Evolutionary conservation across 202 grass and related monocot genomes (phyloP).

Genomic region (Bolboschoenoplectus hybrid): DNA sequence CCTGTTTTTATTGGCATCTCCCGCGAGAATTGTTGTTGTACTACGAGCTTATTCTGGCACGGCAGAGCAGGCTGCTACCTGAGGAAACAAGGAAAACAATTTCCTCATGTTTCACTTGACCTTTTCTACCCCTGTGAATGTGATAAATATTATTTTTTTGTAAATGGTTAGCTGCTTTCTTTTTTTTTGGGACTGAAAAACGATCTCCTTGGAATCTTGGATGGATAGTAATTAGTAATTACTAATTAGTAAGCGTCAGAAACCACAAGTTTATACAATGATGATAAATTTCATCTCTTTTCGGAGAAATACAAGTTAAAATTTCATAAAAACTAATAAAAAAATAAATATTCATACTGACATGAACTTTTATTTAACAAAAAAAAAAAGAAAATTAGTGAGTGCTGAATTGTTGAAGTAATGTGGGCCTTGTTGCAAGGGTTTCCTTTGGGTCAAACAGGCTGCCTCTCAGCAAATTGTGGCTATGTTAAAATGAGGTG

Average conservation of each 20-base stretch:
- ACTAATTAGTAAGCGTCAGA: neutral
- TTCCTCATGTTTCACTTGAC: neutral
- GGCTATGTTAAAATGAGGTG: neutral
- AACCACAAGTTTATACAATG: no score
- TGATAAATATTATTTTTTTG: no score
- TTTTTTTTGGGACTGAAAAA: neutral
- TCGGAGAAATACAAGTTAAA: no score
- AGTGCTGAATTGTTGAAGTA: no score
- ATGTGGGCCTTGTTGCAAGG: no score
- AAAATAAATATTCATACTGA: no score
- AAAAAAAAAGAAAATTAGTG: no score
- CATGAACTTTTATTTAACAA: no score
- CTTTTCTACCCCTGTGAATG: neutral
- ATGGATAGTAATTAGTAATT: neutral
- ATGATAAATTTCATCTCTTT: no score
- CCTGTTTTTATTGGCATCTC: constrained; percentile 42
- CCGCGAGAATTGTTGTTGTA: constrained; percentile 25
- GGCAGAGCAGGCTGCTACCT: neutral
- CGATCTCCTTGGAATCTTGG: neutral
- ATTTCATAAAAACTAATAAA: no score
- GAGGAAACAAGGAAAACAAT: neutral
- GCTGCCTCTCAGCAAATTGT: neutral
- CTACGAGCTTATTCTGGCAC: neutral
- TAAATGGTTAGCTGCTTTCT: no score
- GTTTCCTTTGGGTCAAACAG: neutral